Conservation (phyloP, 495 filamentous ascomycete genomes). For the Daldinia vernicosa region DNA sequence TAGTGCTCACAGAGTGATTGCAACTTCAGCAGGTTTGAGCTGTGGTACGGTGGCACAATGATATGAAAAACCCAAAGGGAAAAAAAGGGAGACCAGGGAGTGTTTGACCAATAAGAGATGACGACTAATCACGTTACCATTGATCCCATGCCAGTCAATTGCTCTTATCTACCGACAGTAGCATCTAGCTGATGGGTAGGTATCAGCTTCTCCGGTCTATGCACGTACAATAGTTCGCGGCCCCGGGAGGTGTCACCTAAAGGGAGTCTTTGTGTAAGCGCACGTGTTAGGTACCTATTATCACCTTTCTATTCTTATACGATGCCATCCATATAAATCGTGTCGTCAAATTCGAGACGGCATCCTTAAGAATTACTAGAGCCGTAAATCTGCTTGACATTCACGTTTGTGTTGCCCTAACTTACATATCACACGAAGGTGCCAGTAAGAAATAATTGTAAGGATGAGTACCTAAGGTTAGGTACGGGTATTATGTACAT, state of each 20-base stretch:
- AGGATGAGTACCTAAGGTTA: constrained; percentile 6
- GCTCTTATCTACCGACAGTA: constrained; percentile 33
- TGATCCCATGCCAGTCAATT: constrained; percentile 32
- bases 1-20: constrained; percentile 39
- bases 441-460: not conserved
- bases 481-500: not conserved
- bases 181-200: constrained; percentile 6
- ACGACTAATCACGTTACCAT: constrained; percentile 40
- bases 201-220: constrained; percentile 12
- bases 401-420: not conserved
- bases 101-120: constrained; percentile 25
- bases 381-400: not conserved
- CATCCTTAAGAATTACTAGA: not conserved
- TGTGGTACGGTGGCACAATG: constrained; percentile 36
- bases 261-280: constrained; percentile 11
- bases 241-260: constrained; percentile 12
- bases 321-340: constrained; percentile 6
- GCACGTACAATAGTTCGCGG: constrained; percentile 1
- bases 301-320: constrained; percentile 11
- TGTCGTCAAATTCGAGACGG: constrained; percentile 13
- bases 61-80: constrained; percentile 20
- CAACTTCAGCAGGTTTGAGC: constrained; percentile 30
- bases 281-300: constrained; percentile 21
- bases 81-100: constrained; percentile 7
- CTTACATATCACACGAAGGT: not conserved